These are phyloP conservation scores for Sporisorium iseilematis-ciliati DNA, from an alignment of 1,284 basidiomycete genomes.

Conservation along the genomic window DNA sequence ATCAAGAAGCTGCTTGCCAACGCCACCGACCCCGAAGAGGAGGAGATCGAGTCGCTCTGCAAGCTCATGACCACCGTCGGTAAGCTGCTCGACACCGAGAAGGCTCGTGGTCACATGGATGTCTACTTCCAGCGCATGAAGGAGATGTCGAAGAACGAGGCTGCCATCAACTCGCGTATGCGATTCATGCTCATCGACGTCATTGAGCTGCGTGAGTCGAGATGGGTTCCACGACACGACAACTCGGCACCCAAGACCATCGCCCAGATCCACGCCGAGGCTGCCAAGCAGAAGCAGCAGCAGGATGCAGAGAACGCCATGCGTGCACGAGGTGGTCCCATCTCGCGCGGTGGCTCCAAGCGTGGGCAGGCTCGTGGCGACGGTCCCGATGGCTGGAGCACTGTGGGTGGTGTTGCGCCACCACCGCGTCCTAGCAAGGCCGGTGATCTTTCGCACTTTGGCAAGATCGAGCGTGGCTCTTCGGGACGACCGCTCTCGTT, in stretches of 20 bases:
- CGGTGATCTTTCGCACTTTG: conserved; percentile 87
- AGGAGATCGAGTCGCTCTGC: conserved; percentile 95
- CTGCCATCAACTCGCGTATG: conserved; percentile 85
- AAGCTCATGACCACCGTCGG: conserved; percentile 92
- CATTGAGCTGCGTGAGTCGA: conserved; percentile 85
- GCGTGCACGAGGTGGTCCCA: conserved; percentile 77
- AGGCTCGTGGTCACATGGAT: conserved; percentile 86
- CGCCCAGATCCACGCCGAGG: conserved; percentile 85
- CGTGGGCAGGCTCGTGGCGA: conserved; percentile 76
- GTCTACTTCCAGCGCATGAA: conserved; percentile 93
- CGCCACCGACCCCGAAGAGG: conserved; percentile 93
- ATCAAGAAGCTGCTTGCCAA: conserved; percentile 93
- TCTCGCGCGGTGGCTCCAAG: conserved; percentile 85
- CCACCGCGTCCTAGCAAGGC: conserved; percentile 79
- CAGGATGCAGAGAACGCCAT: conserved; percentile 50
- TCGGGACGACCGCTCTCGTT: conserved; percentile 75
- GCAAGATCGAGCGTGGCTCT: conserved; percentile 74
- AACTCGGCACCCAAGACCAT: conserved; percentile 87
- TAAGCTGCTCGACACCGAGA: conserved; percentile 78
- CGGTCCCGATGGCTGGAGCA: conserved; percentile 82
- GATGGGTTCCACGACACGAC: conserved; percentile 82
- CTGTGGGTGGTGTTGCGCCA: conserved; percentile 75
- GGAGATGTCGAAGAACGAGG: conserved; percentile 79
- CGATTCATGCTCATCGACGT: conserved; percentile 96
- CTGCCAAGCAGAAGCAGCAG: conserved; percentile 72